Evolutionary conservation across 2,329 filamentous ascomycete species (phyloP).

Genomic region (Xylaria sp.): DNA sequence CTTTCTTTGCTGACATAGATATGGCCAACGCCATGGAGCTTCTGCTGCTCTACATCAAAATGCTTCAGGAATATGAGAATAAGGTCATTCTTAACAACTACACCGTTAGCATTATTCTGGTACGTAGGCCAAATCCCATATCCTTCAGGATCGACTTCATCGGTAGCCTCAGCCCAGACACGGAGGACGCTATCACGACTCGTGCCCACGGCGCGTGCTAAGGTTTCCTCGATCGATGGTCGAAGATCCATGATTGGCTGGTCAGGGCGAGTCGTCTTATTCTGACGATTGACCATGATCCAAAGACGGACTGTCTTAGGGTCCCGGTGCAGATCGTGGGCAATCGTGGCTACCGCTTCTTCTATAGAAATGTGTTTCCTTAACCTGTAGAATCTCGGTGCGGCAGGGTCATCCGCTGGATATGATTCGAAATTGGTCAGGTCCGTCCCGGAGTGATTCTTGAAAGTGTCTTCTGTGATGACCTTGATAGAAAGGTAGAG

Average conservation of each 20-base stretch:
- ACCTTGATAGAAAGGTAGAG: slow-evolving; percentile 86
- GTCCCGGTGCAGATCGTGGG: slow-evolving; percentile 70
- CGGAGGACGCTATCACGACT: slow-evolving; percentile 75
- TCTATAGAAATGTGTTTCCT: slow-evolving; percentile 76
- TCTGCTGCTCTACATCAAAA: slow-evolving; percentile 81
- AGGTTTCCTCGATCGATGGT: slow-evolving; percentile 77
- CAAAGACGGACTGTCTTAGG: slow-evolving; percentile 79
- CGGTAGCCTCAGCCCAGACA: slow-evolving; percentile 83
- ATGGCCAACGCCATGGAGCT: slow-evolving; percentile 76
- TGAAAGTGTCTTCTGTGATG: slow-evolving; percentile 82
- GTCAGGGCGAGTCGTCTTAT: slow-evolving; percentile 93
- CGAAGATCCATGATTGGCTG: slow-evolving; percentile 79
- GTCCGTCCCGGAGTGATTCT: slow-evolving; percentile 82
- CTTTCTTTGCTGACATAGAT: slow-evolving; percentile 87
- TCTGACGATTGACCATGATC: slow-evolving; percentile 98
- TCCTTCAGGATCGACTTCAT: slow-evolving; percentile 70
- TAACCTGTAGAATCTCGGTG: slow-evolving; percentile 74
- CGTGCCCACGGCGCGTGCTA: slow-evolving; percentile 54
- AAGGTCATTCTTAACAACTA: slow-evolving; percentile 62
- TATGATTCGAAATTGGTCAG: slow-evolving; percentile 71
- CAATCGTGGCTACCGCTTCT: slow-evolving; percentile 75
- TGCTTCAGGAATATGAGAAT: slow-evolving; percentile 92
- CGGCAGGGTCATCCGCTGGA: slow-evolving; percentile 63
- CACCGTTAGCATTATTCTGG: slow-evolving; percentile 61
- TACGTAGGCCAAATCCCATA: slow-evolving; percentile 74